Evolutionary conservation across 495 filamentous ascomycete species (phyloP).

Genomic region (Penicilliopsis zonata): DNA sequence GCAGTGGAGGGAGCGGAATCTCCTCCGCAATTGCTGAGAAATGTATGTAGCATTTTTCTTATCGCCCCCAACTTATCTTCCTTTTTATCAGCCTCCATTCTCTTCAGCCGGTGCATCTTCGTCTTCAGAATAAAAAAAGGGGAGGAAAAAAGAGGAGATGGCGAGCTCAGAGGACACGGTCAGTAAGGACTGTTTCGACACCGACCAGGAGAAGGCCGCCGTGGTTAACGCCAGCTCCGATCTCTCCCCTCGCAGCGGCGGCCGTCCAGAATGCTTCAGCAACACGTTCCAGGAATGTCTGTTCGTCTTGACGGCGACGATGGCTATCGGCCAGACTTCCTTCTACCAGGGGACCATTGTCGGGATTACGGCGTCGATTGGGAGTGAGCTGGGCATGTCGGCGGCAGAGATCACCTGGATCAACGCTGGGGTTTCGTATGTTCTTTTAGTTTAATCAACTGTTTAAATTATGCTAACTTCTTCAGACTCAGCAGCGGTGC

Average conservation of each 20-base stretch:
- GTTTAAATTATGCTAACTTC: neutral
- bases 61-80: no score
- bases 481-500: slow-evolving; percentile 45
- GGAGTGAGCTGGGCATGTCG: slow-evolving; percentile 49
- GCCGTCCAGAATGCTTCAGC: slow-evolving; percentile 45
- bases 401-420: slow-evolving; percentile 53
- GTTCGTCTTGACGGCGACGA: slow-evolving; percentile 56
- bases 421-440: slow-evolving; percentile 35
- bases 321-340: slow-evolving; percentile 53
- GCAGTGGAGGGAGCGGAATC: no score
- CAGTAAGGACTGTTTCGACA: no score
- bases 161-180: no score
- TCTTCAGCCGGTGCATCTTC: no score
- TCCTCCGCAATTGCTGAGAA: no score
- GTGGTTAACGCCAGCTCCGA: no score
- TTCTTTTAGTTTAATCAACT: no score
- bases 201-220: neutral
- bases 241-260: neutral
- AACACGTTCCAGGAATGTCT: slow-evolving; percentile 52
- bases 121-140: no score
- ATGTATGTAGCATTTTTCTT: no score
- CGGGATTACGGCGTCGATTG: slow-evolving; percentile 54
- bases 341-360: slow-evolving; percentile 47
- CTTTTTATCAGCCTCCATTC: no score
- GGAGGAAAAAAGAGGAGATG: no score